phyloP scores from a whole-genome alignment of 176 grass and related monocot genomes.

The Typha latifolia region DNA sequence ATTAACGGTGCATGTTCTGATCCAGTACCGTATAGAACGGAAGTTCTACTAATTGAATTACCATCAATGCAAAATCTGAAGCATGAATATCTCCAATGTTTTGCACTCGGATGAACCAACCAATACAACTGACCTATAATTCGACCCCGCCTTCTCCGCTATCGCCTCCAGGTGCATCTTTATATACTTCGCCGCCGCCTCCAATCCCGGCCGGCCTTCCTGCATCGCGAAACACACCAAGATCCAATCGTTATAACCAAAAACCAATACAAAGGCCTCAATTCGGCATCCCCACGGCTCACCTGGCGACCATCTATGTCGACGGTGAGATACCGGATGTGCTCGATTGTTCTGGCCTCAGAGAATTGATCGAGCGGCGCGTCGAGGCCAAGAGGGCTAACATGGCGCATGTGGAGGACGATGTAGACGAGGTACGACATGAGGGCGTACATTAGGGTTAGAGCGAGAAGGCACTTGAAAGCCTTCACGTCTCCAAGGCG shows the following conservation, averaged over 20 bases:
- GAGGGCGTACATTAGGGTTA: conserved; percentile 51
- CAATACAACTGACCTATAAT: conserved; percentile 51
- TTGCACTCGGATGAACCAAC: neutral
- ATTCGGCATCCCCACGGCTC: neutral
- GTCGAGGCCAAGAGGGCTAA: conserved; percentile 47
- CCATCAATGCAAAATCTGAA: neutral
- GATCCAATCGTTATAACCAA: neutral
- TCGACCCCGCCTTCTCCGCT: conserved; percentile 39
- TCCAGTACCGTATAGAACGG: too few relatives aligned
- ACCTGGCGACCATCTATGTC: conserved; percentile 80
- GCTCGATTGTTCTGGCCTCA: conserved; percentile 67
- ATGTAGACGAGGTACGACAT: conserved; percentile 50
- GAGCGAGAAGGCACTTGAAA: conserved; percentile 49
- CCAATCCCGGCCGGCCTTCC: conserved; percentile 78
- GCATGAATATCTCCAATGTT: conserved; percentile 3
- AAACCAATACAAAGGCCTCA: neutral
- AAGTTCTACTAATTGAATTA: too few relatives aligned
- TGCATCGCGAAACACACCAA: conserved; percentile 23
- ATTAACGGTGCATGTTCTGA: too few relatives aligned
- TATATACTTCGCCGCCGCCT: conserved; percentile 80
- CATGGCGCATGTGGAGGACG: conserved; percentile 83
- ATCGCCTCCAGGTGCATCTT: conserved; percentile 58
- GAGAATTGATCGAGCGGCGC: conserved; percentile 51
- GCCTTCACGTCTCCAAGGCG: conserved; percentile 18
- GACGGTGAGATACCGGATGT: conserved; percentile 61